These are phyloP conservation scores for Coemansia sp. DNA, from an alignment of 192 early-diverging fungal species.

Conservation along the genomic window DNA sequence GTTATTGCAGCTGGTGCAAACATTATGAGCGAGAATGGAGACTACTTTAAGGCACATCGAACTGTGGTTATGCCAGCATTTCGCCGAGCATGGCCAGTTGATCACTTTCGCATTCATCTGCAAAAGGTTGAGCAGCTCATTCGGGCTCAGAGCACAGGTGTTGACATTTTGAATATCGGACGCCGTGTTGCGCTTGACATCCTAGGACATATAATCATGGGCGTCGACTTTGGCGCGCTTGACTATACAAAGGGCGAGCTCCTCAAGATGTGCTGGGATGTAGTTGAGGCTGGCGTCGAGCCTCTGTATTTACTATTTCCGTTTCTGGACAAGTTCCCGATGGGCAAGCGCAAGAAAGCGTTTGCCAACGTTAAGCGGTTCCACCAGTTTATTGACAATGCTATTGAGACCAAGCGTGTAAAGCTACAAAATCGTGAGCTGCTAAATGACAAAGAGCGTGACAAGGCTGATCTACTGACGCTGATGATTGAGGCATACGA, in stretches of 20 bases:
- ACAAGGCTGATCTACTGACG: slow-evolving; percentile 55
- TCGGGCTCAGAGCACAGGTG: not conserved
- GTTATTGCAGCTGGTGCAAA: slow-evolving; percentile 32
- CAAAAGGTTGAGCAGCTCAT: slow-evolving; percentile 33
- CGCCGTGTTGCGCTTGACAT: slow-evolving; percentile 44
- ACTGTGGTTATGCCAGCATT: slow-evolving; percentile 52
- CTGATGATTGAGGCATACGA: slow-evolving; percentile 60
- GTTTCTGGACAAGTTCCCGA: slow-evolving; percentile 44
- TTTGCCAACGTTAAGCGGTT: slow-evolving; percentile 39
- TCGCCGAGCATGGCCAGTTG: slow-evolving; percentile 39
- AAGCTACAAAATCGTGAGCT: slow-evolving; percentile 18
- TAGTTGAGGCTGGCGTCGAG: slow-evolving; percentile 44
- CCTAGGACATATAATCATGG: slow-evolving; percentile 49
- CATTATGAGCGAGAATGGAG: slow-evolving; percentile 41
- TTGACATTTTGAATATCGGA: slow-evolving; percentile 34
- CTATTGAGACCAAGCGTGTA: slow-evolving; percentile 35
- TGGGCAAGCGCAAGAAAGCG: slow-evolving; percentile 36
- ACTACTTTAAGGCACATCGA: slow-evolving; percentile 43
- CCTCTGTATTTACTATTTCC: slow-evolving; percentile 55
- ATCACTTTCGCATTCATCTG: slow-evolving; percentile 29
- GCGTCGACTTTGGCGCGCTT: slow-evolving; percentile 48
- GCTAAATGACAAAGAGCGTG: slow-evolving; percentile 41
- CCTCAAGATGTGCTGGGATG: slow-evolving; percentile 47
- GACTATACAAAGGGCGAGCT: slow-evolving; percentile 41
- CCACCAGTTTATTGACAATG: slow-evolving; percentile 47